Conservation (phyloP, 208 protist genomes). For the Naegleria fowleri region DNA sequence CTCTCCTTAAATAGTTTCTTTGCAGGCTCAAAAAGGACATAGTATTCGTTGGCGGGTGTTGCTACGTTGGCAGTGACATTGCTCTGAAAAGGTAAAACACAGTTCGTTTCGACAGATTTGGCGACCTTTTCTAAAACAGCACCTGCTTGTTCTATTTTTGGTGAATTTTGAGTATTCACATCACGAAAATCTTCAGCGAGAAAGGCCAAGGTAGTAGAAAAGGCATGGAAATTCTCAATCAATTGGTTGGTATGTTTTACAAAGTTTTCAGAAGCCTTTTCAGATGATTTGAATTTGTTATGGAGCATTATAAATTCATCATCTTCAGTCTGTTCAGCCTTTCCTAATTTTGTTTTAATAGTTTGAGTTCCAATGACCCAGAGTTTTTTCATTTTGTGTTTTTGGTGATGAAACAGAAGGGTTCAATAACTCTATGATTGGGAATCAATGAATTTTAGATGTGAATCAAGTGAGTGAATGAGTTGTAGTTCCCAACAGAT, state of each 20-base stretch:
- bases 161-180: neutral
- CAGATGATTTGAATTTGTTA: neutral
- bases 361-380: conserved; percentile 3
- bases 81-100: neutral
- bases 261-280: neutral
- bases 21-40: neutral
- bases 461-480: too few relatives aligned
- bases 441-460: too few relatives aligned
- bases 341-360: neutral
- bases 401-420: too few relatives aligned
- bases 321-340: neutral
- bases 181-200: conserved; percentile 18
- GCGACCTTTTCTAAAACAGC: neutral
- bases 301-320: neutral
- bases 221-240: conserved; percentile 23
- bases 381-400: neutral
- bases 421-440: too few relatives aligned
- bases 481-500: too few relatives aligned
- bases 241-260: neutral
- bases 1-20: neutral
- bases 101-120: neutral
- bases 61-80: neutral
- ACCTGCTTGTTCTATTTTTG: neutral
- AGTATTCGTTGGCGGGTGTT: neutral
- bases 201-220: neutral